phyloP scores from a whole-genome alignment of 1,284 basidiomycete species.

The Waitea zeae region DNA sequence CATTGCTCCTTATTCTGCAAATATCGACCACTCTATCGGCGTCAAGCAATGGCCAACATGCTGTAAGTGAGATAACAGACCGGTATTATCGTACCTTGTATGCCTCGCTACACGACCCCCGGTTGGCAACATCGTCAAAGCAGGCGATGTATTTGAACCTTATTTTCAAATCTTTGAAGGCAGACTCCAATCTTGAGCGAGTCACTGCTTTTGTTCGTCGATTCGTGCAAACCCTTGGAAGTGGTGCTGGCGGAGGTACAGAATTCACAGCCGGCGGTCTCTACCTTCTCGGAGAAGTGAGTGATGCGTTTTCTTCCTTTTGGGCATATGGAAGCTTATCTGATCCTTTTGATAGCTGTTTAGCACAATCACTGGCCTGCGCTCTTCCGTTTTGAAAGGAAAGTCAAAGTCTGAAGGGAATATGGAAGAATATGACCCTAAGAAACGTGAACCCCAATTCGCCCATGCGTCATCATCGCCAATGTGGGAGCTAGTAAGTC shows the following conservation, averaged over 20 bases:
- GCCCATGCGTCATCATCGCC: conserved; percentile 73
- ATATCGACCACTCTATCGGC: conserved; percentile 36
- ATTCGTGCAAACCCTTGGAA: conserved; percentile 70
- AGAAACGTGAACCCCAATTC: conserved; percentile 84
- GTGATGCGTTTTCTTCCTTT: conserved; percentile 7
- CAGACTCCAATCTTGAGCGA: conserved; percentile 48
- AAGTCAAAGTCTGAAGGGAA: conserved; percentile 16
- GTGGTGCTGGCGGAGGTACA: conserved; percentile 50
- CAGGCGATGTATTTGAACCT: conserved; percentile 98
- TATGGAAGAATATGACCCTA: conserved; percentile 58
- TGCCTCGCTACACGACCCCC: conserved; percentile 70
- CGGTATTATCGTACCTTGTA: conserved; percentile 91
- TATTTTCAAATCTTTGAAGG: conserved; percentile 84
- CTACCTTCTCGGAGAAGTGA: conserved; percentile 56
- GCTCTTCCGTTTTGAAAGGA: conserved; percentile 38
- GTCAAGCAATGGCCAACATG: conserved; percentile 17
- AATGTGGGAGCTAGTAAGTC: conserved; percentile 75
- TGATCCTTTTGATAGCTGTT: conserved; percentile 69
- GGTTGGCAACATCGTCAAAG: conserved; percentile 76
- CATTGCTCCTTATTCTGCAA: conserved; percentile 84
- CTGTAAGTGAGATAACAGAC: conserved; percentile 55
- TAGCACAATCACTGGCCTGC: conserved; percentile 52
- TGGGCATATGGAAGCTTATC: neutral
- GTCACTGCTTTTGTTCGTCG: conserved; percentile 78
- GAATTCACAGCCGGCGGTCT: conserved; percentile 88